A percentile compares a stretch with the other conserved stretches of the same genome.
phyloP scores from a whole-genome alignment of 2,329 filamentous ascomycete species.

The Xylaria sp. region DNA sequence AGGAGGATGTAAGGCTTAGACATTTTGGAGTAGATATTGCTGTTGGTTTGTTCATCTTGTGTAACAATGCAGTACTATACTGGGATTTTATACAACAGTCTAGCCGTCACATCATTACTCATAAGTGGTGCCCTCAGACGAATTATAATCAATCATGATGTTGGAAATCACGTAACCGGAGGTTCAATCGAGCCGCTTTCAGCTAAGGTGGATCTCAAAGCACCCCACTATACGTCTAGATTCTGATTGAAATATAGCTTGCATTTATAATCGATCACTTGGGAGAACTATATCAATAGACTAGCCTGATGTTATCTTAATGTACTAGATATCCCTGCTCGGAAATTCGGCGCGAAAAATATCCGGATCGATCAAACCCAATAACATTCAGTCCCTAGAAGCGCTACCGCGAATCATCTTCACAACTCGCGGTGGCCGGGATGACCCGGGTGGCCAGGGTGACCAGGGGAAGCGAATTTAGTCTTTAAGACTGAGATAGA shows the following conservation, averaged over 20 bases:
- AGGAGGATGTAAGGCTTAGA: constrained; percentile 39
- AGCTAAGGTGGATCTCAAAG: neutral
- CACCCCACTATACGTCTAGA: no score
- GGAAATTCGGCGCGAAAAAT: neutral
- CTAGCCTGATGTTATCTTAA: neutral
- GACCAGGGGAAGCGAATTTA: constrained; percentile 28
- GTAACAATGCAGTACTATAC: neutral
- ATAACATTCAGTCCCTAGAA: neutral
- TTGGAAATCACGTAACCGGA: constrained; percentile 21
- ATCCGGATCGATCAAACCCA: neutral
- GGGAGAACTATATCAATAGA: neutral
- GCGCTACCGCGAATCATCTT: neutral
- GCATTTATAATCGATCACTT: neutral
- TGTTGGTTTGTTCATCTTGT: neutral
- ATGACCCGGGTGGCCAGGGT: constrained; percentile 3
- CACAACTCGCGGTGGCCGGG: constrained; percentile 8
- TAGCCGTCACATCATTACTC: neutral
- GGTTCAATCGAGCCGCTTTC: neutral
- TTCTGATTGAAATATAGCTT: neutral
- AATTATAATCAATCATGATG: neutral
- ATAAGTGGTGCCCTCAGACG: neutral
- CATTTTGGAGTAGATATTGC: constrained; percentile 28
- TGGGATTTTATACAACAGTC: neutral
- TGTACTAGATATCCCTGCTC: no score
- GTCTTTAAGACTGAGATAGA: constrained; percentile 49